Evolutionary conservation across 352 stramenopile species (phyloP).

Genomic region (Phytophthora sansomeana): DNA sequence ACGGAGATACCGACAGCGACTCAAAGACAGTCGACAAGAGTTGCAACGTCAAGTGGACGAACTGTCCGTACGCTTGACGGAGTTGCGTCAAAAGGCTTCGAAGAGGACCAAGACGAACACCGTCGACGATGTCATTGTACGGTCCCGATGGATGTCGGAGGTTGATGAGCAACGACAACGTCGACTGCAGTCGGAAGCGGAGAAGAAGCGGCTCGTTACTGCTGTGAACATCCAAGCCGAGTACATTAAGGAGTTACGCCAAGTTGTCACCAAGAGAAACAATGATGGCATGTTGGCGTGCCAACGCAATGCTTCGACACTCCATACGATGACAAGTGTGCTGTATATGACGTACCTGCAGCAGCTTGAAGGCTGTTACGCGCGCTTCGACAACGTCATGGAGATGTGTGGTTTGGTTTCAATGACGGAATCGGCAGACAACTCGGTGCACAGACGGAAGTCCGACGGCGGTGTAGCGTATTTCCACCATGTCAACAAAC

Average conservation of each 20-base stretch:
- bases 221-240: conserved; percentile 16
- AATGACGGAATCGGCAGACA: conserved; percentile 16
- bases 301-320: not conserved
- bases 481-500: conserved; percentile 30
- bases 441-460: conserved; percentile 9
- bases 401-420: conserved; percentile 10
- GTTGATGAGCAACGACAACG: conserved; percentile 4
- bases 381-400: conserved; percentile 21
- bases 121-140: not conserved
- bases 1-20: conserved; percentile 22
- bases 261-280: not conserved
- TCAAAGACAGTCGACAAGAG: conserved; percentile 16
- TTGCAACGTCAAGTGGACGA: conserved; percentile 21
- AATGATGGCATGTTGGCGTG: not conserved
- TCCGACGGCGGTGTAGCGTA: conserved; percentile 12
- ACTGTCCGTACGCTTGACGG: conserved; percentile 7
- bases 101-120: not conserved
- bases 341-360: conserved; percentile 28
- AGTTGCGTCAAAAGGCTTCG: not conserved
- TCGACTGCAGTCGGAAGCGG: conserved; percentile 16
- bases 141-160: conserved; percentile 4
- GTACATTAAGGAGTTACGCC: conserved; percentile 17
- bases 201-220: conserved; percentile 16
- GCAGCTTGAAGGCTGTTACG: conserved; percentile 32
- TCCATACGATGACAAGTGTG: conserved; percentile 2